Base-by-base conservation (phyloP, 768 basidiomycete genomes). In the Gelatoporia subvermispora region DNA sequence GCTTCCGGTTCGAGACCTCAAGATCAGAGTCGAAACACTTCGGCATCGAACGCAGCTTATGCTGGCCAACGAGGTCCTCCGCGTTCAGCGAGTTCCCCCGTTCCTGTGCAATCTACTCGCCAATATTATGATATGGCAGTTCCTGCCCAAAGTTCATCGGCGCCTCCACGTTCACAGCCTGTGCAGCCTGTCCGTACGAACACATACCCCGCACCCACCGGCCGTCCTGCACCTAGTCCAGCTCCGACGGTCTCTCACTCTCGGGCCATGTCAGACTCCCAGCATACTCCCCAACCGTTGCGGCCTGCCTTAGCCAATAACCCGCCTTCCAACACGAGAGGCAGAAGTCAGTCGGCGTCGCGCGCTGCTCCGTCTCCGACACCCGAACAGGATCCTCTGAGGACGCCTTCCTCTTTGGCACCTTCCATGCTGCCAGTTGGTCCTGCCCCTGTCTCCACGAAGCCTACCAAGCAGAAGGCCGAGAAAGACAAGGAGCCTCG, bases 331-430 rank as follows among this genome's bases (percentile, higher is more conserved):
- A 48, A 39, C 25, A n/a, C 45, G 43, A 66, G 64, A 24, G 45
- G 56, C 7, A 64, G 57, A 39, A 61, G 45, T 40, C 61, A 50
- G 38, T 51, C 47, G 48, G 63, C 16, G 37, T 49, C 53, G 0
- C 45, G 45, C 8, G 17, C 45, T 4, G 35, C 36, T 13, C 50
- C 59, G 23, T 49, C 65, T 31, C 61, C 52, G 15, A 45, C 70
- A 18, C 64, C 68, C 36, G 82, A 82, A 40, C 73, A 76, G 8
- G 71, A 73, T 47, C 66, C 79, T 35, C 71, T 85, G 31, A 74
- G 72, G 58, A 85, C 84, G 0, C 82, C 84, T 4, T 84, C 83
- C 11, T 84, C 84, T 1, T 72, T 85, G 16, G 78, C 78, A 3
- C 76, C 28, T 38, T 53, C 45, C 20, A 56, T 54, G 37, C 65